Percentiles rank a stretch among this genome's conserved stretches.
These are phyloP conservation scores for Vitis rupestris DNA, from an alignment of 164 flowering plant genomes.

Conservation along the genomic window DNA sequence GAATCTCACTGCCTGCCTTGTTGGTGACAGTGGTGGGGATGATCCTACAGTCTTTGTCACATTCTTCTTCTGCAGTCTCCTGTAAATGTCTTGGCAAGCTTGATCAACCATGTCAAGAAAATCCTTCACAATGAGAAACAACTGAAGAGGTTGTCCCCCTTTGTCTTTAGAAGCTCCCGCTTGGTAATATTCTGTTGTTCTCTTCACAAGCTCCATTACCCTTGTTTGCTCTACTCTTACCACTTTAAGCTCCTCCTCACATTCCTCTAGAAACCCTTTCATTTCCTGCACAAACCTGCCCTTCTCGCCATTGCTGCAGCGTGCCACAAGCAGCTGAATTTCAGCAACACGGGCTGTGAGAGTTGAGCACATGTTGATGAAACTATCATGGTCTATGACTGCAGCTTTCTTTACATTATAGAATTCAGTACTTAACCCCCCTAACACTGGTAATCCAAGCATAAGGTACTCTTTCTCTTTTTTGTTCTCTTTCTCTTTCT, in stretches of 20 bases:
- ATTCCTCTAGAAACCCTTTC: slow-evolving; percentile 53
- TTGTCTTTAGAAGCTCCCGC: slow-evolving; percentile 52
- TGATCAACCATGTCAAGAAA: slow-evolving; percentile 71
- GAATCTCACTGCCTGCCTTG: slow-evolving; percentile 28
- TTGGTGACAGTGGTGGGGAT: slow-evolving; percentile 34
- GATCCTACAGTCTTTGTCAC: slow-evolving; percentile 6
- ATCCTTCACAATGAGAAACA: slow-evolving; percentile 70
- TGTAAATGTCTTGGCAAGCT: slow-evolving; percentile 53
- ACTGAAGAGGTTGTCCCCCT: slow-evolving; percentile 39
- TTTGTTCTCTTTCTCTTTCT: slow-evolving; percentile 26
- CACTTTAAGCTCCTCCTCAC: slow-evolving; percentile 58
- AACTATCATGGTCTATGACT: slow-evolving; percentile 41
- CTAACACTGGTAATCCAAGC: slow-evolving; percentile 61
- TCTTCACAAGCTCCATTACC: slow-evolving; percentile 66
- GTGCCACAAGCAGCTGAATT: slow-evolving; percentile 23
- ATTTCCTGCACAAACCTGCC: slow-evolving; percentile 54
- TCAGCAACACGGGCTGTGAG: slow-evolving; percentile 35
- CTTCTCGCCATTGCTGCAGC: slow-evolving; percentile 19
- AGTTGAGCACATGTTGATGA: slow-evolving; percentile 27
- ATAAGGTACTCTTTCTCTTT: slow-evolving; percentile 50
- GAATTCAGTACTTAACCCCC: slow-evolving; percentile 59
- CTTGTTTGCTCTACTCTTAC: slow-evolving; percentile 55
- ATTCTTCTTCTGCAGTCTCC: slow-evolving; percentile 52
- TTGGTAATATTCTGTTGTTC: slow-evolving; percentile 74
- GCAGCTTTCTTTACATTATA: slow-evolving; percentile 74